Evolutionary conservation across 1,139 yeast species (phyloP), one percentile per base, ranked within the genome.

Genomic region (Hanseniaspora gamundiae): DNA sequence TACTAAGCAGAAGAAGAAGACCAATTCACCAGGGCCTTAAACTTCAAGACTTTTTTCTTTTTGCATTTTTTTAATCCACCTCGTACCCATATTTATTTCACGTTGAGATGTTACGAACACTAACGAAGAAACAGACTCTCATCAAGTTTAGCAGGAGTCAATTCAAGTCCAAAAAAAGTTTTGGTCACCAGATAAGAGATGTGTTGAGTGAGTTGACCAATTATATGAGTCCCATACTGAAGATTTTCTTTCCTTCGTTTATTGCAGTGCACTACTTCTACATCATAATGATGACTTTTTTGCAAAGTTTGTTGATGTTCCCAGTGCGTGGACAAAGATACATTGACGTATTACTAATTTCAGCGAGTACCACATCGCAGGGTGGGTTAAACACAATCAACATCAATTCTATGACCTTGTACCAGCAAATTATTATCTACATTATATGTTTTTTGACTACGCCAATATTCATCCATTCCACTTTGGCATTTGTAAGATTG

Each of bases 321-420:
- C 95, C 95, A 0, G 71, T 74, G n/a, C 70, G 67, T 45, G 78
- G 82, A 55, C 66, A 78, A 33, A 49, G 59, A 4, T 93, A 88
- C 58, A 78, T 85, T 39, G 97, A 93, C 65, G 76, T 83, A 1
- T 64, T 93, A 36, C 86, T 87, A 61, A 67, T 85, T 46, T 72
- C 87, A 0, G 65, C 79, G 6, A 91, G 94, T 4, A 77, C 91
- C 0, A 66, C 81, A 3, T 86, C 98, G 1, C 96, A 88, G 58
- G 95, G 95, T 1, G 99, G 99, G 0, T 66, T 93, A 47, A 86
- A 86, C 56, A 80, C 96, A 0, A 68, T 83, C 19, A 76, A 86
- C 56, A 53, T 80, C 35, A 84, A 84, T 56, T 60, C 65, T 0
- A 53, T 85, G 48, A 63, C 69, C 1, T 61, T 84, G 41, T 88